phyloP scores from a whole-genome alignment of 2,329 filamentous ascomycete genomes.

The Sclerotinia minor region DNA sequence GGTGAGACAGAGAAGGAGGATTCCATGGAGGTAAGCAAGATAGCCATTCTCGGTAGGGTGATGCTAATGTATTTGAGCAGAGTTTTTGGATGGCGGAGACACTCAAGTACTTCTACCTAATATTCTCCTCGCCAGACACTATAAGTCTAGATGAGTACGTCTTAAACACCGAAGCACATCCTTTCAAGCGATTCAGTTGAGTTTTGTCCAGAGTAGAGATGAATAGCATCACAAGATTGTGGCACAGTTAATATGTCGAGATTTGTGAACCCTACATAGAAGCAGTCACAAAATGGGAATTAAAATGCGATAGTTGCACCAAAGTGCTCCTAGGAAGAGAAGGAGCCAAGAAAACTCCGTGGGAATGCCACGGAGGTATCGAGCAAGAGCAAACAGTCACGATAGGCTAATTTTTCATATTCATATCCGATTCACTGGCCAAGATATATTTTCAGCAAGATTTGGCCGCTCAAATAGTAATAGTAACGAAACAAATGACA shows the following conservation, averaged over 20 bases:
- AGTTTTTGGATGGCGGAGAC: constrained; percentile 63
- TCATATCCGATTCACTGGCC: not conserved
- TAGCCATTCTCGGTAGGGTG: not conserved
- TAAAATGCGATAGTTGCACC: not conserved
- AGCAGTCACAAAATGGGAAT: not conserved
- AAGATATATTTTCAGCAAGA: not conserved
- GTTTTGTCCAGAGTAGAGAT: too few relatives aligned
- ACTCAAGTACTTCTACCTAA: constrained; percentile 62
- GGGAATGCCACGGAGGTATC: not conserved
- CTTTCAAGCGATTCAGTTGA: constrained; percentile 27
- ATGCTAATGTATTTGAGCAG: constrained; percentile 15
- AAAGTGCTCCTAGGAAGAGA: not conserved
- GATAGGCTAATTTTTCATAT: too few relatives aligned
- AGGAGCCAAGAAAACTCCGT: not conserved
- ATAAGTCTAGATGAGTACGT: constrained; percentile 62
- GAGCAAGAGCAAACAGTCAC: not conserved
- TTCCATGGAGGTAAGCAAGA: constrained; percentile 49
- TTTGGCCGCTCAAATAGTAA: not conserved
- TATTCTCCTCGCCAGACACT: constrained; percentile 48
- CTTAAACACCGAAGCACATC: constrained; percentile 39
- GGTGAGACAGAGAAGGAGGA: constrained; percentile 44
- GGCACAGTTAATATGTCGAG: not conserved
- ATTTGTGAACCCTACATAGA: too few relatives aligned
- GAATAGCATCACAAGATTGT: not conserved
- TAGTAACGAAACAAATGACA: not conserved